These are phyloP conservation scores for Nicotiana sylvestris DNA, from an alignment of 257 asterid species.

Conservation along the genomic window DNA sequence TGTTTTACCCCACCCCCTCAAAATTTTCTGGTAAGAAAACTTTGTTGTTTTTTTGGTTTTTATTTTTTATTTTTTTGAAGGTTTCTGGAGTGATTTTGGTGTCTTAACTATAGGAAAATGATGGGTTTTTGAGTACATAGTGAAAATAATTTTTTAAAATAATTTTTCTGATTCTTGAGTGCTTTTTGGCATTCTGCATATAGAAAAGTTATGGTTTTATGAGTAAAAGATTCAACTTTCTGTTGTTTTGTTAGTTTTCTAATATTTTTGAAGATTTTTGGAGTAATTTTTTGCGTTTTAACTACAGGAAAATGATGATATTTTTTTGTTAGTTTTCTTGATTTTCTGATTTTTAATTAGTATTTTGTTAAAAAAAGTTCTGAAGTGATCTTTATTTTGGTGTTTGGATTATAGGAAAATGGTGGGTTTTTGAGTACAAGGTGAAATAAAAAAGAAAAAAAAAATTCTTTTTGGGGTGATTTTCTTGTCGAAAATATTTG, in stretches of 20 bases:
- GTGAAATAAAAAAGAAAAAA: not conserved
- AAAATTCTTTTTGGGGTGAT: not conserved
- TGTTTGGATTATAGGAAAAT: conserved; percentile 13
- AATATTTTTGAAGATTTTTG: not conserved
- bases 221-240: no score
- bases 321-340: not conserved
- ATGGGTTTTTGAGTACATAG: conserved; percentile 34
- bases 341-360: not conserved
- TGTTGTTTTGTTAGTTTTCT: not conserved
- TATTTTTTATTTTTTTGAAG: not conserved
- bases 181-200: not conserved
- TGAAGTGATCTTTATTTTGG: conserved; percentile 3
- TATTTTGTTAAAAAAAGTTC: conserved; percentile 5
- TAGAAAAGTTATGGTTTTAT: not conserved
- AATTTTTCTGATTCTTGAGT: not conserved
- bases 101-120: conserved; percentile 11
- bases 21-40: no score
- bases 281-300: not conserved
- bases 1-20: not conserved
- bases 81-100: conserved; percentile 12
- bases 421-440: conserved; percentile 37
- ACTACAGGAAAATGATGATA: conserved; percentile 17
- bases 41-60: not conserved
- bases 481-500: conserved; percentile 9
- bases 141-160: not conserved